These are phyloP conservation scores for Tolypocladium album DNA, from an alignment of 2,329 filamentous ascomycete genomes.

Conservation along the genomic window DNA sequence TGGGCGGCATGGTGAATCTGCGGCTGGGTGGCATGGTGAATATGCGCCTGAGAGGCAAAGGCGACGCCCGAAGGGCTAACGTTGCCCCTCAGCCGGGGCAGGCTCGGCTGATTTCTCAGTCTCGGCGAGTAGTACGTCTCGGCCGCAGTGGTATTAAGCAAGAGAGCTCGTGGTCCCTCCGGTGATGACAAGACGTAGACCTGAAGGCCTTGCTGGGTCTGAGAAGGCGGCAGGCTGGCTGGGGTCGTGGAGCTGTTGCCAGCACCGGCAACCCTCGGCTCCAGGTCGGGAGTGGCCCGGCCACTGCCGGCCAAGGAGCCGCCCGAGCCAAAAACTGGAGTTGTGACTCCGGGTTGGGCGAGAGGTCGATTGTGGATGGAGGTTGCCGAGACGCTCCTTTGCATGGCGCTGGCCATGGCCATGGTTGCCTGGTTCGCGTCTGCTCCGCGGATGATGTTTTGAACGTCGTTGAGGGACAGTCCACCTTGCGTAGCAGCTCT, in stretches of 20 bases:
- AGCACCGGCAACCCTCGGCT: constrained; percentile 19
- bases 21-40: no score
- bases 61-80: constrained; percentile 6
- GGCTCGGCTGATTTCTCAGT: constrained; percentile 12
- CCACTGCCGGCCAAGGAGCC: constrained; percentile 32
- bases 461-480: constrained; percentile 31
- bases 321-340: constrained; percentile 23
- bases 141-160: constrained; percentile 38
- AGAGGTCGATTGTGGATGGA: constrained; percentile 26
- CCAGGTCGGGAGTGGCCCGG: constrained; percentile 34
- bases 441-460: constrained; percentile 32
- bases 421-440: constrained; percentile 34
- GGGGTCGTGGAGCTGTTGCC: constrained; percentile 16
- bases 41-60: constrained; percentile 1
- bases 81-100: constrained; percentile 14
- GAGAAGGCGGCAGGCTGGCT: constrained; percentile 8
- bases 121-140: constrained; percentile 43
- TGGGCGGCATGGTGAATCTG: neutral
- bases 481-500: constrained; percentile 11
- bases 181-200: constrained; percentile 53
- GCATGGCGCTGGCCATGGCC: constrained; percentile 39
- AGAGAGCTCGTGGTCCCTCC: constrained; percentile 44
- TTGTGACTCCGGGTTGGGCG: constrained; percentile 30
- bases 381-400: constrained; percentile 36
- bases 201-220: constrained; percentile 27